Percentiles rank a stretch among this genome's conserved stretches.
phyloP scores from a whole-genome alignment of 768 basidiomycete species.

The Termitomyces sp. region DNA sequence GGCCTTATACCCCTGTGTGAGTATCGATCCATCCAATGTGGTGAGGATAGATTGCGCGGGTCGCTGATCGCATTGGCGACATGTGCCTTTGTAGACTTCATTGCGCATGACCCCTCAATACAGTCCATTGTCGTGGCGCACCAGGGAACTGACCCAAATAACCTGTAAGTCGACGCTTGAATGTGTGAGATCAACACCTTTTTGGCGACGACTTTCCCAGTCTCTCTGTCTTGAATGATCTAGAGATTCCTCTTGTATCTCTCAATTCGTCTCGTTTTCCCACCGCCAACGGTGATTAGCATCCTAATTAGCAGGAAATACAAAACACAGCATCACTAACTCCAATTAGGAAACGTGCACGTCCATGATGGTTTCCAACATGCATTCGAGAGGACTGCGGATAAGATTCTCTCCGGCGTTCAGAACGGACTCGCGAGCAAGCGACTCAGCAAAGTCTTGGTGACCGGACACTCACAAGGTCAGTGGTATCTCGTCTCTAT shows the following conservation, averaged over 20 bases:
- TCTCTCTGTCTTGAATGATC: slow-evolving; percentile 30
- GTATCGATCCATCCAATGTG: neutral
- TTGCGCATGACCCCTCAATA: slow-evolving; percentile 28
- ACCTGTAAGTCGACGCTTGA: slow-evolving; percentile 17
- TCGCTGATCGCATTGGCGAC: neutral
- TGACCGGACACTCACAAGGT: slow-evolving; percentile 39
- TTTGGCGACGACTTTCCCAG: slow-evolving; percentile 7
- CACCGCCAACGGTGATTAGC: slow-evolving; percentile 15
- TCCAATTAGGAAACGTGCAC: slow-evolving; percentile 20
- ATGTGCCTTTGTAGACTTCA: slow-evolving; percentile 20
- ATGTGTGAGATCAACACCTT: neutral
- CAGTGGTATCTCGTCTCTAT: neutral
- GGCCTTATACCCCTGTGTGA: slow-evolving; percentile 10
- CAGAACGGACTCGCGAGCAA: slow-evolving; percentile 21
- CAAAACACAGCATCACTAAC: neutral
- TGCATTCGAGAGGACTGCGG: slow-evolving; percentile 33
- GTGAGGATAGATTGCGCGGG: too few species aligned
- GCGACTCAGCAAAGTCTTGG: slow-evolving; percentile 24
- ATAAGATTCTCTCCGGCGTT: slow-evolving; percentile 24
- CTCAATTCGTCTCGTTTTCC: slow-evolving; percentile 28
- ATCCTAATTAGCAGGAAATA: neutral
- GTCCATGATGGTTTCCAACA: slow-evolving; percentile 35
- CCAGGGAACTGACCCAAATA: slow-evolving; percentile 30
- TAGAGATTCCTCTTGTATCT: slow-evolving; percentile 20
- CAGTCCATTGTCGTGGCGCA: slow-evolving; percentile 35